Evolutionary conservation across 1,284 basidiomycete genomes (phyloP).

Genomic region (Fomitopsis pinicola): DNA sequence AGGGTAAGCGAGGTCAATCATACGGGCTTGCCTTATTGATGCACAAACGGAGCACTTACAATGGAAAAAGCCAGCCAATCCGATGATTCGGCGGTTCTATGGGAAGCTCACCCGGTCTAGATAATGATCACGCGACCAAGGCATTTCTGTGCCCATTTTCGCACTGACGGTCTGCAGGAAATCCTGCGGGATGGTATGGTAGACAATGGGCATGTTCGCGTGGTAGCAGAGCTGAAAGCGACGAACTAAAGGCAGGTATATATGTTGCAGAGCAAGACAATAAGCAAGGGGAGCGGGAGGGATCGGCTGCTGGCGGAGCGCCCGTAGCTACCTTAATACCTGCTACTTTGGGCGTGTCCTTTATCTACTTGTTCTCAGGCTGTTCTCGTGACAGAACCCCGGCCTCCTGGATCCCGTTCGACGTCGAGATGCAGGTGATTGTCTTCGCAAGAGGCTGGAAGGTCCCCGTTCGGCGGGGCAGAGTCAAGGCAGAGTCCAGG

Average conservation of each 20-base stretch:
- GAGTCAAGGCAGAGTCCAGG: too few species aligned
- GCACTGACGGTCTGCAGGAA: neutral
- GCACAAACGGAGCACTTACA: constrained; percentile 17
- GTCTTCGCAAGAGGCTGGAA: neutral
- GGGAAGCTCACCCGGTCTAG: neutral
- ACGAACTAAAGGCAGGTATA: neutral
- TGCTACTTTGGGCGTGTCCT: neutral
- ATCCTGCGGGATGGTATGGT: neutral
- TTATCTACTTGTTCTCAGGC: neutral
- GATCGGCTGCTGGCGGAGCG: neutral
- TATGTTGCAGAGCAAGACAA: neutral
- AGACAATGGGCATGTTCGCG: neutral
- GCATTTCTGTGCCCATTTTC: neutral
- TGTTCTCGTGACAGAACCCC: neutral
- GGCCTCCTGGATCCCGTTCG: neutral
- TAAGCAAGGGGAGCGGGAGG: neutral
- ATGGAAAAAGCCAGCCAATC: constrained; percentile 1
- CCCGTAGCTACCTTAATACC: neutral
- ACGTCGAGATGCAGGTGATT: neutral
- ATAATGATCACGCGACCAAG: neutral
- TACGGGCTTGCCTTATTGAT: constrained; percentile 1
- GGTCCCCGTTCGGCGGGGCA: too few species aligned
- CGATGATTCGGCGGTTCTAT: constrained; percentile 6
- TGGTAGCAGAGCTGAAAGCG: neutral
- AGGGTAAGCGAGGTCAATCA: neutral